Conservation (phyloP, 148 eudicot genomes). For the Diospyros kaki region DNA sequence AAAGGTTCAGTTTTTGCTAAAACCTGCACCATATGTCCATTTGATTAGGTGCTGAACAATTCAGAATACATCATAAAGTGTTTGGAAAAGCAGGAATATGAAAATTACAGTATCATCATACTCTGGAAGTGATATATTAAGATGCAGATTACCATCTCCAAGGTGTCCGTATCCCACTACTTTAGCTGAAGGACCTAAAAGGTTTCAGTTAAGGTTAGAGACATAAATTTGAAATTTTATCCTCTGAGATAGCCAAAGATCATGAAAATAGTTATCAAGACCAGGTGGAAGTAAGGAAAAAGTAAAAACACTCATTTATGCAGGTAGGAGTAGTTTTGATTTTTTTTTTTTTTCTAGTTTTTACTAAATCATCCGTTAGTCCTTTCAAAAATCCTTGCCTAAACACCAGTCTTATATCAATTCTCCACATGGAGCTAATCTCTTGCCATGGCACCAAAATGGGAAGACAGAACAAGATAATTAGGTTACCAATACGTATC, state of each 20-base stretch:
- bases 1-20: conserved; percentile 79
- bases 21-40: conserved; percentile 39
- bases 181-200: conserved; percentile 57
- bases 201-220: neutral
- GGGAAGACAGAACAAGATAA: conserved; percentile 5
- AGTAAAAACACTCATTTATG: neutral
- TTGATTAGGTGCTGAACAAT: conserved; percentile 8
- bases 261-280: conserved; percentile 5
- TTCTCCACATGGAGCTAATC: neutral
- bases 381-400: neutral
- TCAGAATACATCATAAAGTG: conserved; percentile 9
- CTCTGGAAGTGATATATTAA: conserved; percentile 69
- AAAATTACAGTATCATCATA: conserved; percentile 76
- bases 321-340: neutral
- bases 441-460: neutral
- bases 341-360: neutral
- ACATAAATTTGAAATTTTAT: neutral
- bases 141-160: conserved; percentile 97
- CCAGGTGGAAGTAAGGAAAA: neutral
- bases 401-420: neutral
- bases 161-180: conserved; percentile 93
- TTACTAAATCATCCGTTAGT: too few species aligned
- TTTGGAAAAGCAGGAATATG: conserved; percentile 17
- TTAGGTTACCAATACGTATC: conserved; percentile 67
- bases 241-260: neutral